Evolutionary conservation across 73 alveolate genomes (phyloP), one percentile per base, ranked within the genome.

Genomic region (Symbiodinium pilosum): DNA sequence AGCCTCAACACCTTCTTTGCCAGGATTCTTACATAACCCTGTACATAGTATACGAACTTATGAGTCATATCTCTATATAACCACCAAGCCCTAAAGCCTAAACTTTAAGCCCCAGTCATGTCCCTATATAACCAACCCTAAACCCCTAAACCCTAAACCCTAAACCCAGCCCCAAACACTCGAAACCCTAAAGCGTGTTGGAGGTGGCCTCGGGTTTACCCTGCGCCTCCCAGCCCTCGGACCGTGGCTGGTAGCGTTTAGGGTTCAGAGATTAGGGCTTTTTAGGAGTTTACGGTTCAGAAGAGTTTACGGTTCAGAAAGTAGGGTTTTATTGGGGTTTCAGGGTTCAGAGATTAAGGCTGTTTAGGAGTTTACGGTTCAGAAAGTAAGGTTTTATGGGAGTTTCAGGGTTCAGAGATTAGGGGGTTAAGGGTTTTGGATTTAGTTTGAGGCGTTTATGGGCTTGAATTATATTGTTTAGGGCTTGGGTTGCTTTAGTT

Each of bases 221-320:
- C 81, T 64, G 81, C 81, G 81, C 81, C 81, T 64, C 81, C 38
- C 81, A 64, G 18, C 81, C 81, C 81, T 64, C 81, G 81, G 81
- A 64, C 81, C 38, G 40, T 26, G 73, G 73, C 26, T 5, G 34
- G 12, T 64, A 64, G 40, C 38, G 77, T 0, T 26, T 64, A 3
- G 36, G 38, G 38, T 7, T 7, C 1, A 16, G 77, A 36, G 40
- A 26, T 26, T 64, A 1, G 39, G 32, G 26, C n/a, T 24, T 24
- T 54, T n/a, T n/a, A n/a, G n/a, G n/a, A n/a, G n/a, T n/a, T n/a
- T n/a, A n/a, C n/a, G n/a, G n/a, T n/a, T n/a, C n/a, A 11, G 0
- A 54, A 30, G 71, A 30, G 77, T 64, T 64, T 64, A 64, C 18
- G 39, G 32, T 21, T 8, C 38, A 20, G 73, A 14, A 14, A 47